Base-by-base conservation (phyloP, 371 early-diverging fungal genomes). In the Rhizopus stolonifer region DNA sequence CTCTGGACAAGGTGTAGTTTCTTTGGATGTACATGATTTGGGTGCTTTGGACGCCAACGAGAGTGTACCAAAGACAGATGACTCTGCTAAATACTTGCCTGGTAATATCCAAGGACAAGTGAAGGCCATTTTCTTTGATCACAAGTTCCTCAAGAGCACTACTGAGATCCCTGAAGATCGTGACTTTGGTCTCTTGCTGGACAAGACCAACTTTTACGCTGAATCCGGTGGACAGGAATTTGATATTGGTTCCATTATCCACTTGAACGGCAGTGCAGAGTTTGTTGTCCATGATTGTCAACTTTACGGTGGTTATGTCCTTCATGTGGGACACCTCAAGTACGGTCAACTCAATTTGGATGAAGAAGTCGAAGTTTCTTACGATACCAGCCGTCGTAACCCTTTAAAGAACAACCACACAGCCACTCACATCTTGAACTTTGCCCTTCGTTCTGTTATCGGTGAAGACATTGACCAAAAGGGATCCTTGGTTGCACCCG, bases 201-300 rank as follows among this genome's bases (percentile, higher is more conserved):
- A 99, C 76, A 84, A 87, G 64, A 97, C 99, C 56, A 96, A 95
- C 86, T 98, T 99, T 65, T 99, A 99, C 71, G 94, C 96, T 39
- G 99, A 99, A 77, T 86, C 86, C 48, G 99, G 99, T 69, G 99
- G 99, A 32, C 99, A 99, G 74, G 91, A 93, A 63, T 94, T 88
- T 60, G 99, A 99, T 68, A 88, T 86, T n/a, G 99, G 99, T 45
- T 80, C 83, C 53, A 83, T 99, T 52, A 85, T 88, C 29, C 77
- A 85, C 24, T 73, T 88, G 39, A 92, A 93, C 60, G 90, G 89
- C 25, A 72, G 88, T 51, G 79, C 83, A 25, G 94, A 95, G 54
- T 95, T 97, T 57, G 83, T 78, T 3, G 98, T 99, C n/a, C 87
- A 89, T 62, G 92, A 98, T 67, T 94, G 92, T 46, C 96, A 99